Percentiles rank a stretch among this genome's conserved stretches.
Conservation (phyloP, 2,329 filamentous ascomycete species). For the Zasmidium citrigriseum region DNA sequence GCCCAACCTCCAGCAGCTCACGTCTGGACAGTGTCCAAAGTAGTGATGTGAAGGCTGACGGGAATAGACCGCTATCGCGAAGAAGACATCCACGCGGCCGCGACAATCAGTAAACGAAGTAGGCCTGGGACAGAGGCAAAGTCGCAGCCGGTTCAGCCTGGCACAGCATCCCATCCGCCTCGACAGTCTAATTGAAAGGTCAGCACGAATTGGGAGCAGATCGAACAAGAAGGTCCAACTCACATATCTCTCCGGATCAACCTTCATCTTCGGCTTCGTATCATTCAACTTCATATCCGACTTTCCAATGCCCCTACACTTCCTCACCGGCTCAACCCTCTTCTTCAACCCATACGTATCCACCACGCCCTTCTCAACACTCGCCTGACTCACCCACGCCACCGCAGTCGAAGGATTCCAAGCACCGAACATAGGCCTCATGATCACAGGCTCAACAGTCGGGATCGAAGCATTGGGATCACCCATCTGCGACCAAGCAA, state of each 20-base stretch:
- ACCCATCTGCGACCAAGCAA: conserved; percentile 77
- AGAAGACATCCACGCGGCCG: no score
- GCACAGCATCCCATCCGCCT: conserved; percentile 77
- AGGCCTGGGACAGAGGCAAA: conserved; percentile 75
- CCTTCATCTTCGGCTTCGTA: conserved; percentile 78
- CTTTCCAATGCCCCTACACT: conserved; percentile 76
- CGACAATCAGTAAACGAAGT: conserved; percentile 63
- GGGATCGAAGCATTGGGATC: conserved; percentile 68
- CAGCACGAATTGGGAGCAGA: conserved; percentile 11
- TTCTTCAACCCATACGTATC: conserved; percentile 75
- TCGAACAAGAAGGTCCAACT: conserved; percentile 31
- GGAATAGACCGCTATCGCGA: no score
- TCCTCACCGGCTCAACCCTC: conserved; percentile 75
- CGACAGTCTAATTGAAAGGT: conserved; percentile 57
- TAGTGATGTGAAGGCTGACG: no score
- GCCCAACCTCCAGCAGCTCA: no score
- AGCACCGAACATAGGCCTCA: conserved; percentile 82
- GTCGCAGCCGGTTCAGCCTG: conserved; percentile 69
- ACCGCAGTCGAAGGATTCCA: conserved; percentile 64
- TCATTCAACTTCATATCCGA: conserved; percentile 90
- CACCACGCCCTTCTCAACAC: conserved; percentile 66
- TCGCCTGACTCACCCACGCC: conserved; percentile 78
- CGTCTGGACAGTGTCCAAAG: no score
- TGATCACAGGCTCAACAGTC: conserved; percentile 80
- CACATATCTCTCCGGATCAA: conserved; percentile 86